Base-by-base conservation (phyloP, 2,329 filamentous ascomycete genomes). In the Ceratocystis destructans region DNA sequence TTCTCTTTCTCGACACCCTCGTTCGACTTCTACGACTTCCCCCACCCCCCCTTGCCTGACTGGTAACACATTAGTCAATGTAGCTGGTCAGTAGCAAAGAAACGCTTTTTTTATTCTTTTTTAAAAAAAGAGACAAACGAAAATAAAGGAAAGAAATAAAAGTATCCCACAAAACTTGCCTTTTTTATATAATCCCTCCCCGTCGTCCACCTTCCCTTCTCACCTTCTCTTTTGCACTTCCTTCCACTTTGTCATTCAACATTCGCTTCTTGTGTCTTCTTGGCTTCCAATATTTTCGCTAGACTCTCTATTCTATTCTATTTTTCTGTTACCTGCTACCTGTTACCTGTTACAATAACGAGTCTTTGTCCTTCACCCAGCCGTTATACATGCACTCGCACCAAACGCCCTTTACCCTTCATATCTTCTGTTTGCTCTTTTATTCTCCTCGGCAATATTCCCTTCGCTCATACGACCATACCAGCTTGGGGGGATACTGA, bases 251-350 rank as follows among this genome's bases (percentile, higher is more conserved):
- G 50, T 57, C 50, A 57, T 57, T 31, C 50, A 57, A 3, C 15
- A 12, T 8, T 57, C 50, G 50, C 12, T 57, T 57, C 50, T 57
- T 57, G 50, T 57, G 50, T 25, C 6, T 22, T 57, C 50, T 57
- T 57, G 50, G 50, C 50, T 57, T 57, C 25, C 50, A 57, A 57
- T 57, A 57, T n/a, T 57, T 28, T 57, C 50, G 50, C 50, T 57
- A 31, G 50, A 57, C 12, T 25, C 10, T 25, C 33, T 31, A 3
- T 57, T 57, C 50, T 33, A 28, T 57, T 57, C 22, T 15, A 33
- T 55, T 12, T 57, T 50, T 57, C 15, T 50, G 46, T 50, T 22
- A 50, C 46, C 33, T 37, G 33, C 10, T 37, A 37, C 33, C 33
- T 22, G 22, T 22, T 22, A 22, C 22, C n/a, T 53, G 50, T 57